Conservation (phyloP, 1,139 yeast species). For the Petasospora rhodanensis region DNA sequence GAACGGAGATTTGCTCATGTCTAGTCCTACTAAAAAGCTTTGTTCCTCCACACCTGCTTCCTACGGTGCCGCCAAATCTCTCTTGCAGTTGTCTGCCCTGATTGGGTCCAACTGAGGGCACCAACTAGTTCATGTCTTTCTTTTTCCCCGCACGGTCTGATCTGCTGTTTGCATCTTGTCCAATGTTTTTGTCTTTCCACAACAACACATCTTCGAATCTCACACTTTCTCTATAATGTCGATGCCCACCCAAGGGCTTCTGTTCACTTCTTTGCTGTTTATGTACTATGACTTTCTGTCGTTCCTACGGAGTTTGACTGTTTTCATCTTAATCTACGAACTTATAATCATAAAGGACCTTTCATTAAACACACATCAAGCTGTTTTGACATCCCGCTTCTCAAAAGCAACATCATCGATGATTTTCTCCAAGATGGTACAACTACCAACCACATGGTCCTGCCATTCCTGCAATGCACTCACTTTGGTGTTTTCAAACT, state of each 20-base stretch:
- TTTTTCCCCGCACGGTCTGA: too few relatives aligned
- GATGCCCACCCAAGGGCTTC: too few relatives aligned
- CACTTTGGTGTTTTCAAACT: conserved; percentile 18
- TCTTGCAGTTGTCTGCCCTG: conserved; percentile 32
- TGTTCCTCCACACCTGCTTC: conserved; percentile 38
- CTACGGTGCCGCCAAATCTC: conserved; percentile 45
- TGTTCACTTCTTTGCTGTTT: too few relatives aligned
- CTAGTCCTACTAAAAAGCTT: conserved; percentile 32
- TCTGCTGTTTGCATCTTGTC: too few relatives aligned
- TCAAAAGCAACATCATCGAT: conserved; percentile 11
- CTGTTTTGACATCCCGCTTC: too few relatives aligned
- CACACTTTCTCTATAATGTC: too few relatives aligned
- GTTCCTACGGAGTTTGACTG: too few relatives aligned
- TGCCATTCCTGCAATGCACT: conserved; percentile 19
- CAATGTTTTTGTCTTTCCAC: too few relatives aligned
- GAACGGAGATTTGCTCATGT: conserved; percentile 28
- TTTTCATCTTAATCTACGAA: neutral
- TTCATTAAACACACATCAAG: too few relatives aligned
- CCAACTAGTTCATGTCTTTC: too few relatives aligned
- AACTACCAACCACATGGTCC: conserved; percentile 19
- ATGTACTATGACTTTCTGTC: too few relatives aligned
- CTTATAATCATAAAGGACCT: conserved; percentile 1
- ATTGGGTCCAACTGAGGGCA: conserved; percentile 14
- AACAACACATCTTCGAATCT: too few relatives aligned
- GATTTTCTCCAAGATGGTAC: conserved; percentile 20